Evolutionary conservation across 345 rosid species (phyloP), one percentile per base, ranked within the genome.

Genomic region (Cardamine resedifolia): DNA sequence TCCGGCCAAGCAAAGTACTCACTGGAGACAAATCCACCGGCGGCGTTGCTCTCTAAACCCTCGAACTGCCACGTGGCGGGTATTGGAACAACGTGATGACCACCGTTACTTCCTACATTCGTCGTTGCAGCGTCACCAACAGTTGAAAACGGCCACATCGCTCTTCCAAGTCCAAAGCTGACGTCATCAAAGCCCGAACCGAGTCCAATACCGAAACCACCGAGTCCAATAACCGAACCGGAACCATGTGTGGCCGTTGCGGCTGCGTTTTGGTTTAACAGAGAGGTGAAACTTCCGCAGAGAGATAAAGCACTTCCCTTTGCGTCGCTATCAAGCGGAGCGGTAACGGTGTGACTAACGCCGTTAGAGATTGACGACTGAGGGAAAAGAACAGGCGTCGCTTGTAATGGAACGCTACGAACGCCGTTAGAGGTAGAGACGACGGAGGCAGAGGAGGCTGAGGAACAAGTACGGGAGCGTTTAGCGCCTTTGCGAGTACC

Each of bases 1-100:
- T 91, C 97, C n/a, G 95, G 95, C 98, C 96, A 94, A 33, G 91
- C 71, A 58, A 89, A 89, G 82, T 89, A 89, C 73, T 89, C 92
- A 19, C 86, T 88, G 41, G 77, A 48, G 39, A 75, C 88, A 71
- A 89, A 89, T 7, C 89, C 91, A 53, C 64, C 75, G 16, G 34
- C 27, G 58, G 45, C 61, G 23, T 27, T 61, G 27, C 63, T 77
- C 73, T 84, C 92, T 10, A 85, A 85, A 74, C 72, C 92, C 73
- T 91, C 96, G 47, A 85, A 84, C 80, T 88, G 98, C 98, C 98
- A 91, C 60, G 89, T 47, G 82, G 72, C 79, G 0, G 78, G 83
- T 58, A 85, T 76, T 20, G 83, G 82, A n/a, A 71, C 57, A 0
- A 66, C 36, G 38, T 68, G 71, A 20, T 66, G 62, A 39, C 77